Evolutionary conservation across 345 rosid species (phyloP).

Genomic region (Gossypium longicalyx): DNA sequence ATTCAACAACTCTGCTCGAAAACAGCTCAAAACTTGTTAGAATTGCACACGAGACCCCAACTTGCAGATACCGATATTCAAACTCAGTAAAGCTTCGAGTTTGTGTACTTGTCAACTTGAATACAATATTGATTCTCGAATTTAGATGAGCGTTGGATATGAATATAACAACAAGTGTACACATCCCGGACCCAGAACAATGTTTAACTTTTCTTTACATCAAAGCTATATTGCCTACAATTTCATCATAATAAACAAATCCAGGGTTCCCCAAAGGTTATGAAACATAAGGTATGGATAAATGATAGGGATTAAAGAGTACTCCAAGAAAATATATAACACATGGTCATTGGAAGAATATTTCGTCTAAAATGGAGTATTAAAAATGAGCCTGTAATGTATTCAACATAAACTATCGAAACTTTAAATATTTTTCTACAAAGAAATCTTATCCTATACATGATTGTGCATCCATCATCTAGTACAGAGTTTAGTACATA

Average conservation of each 20-base stretch:
- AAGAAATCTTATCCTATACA: slow-evolving; percentile 11
- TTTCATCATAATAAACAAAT: too few species aligned
- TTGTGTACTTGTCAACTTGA: too few species aligned
- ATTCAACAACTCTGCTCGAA: background rate
- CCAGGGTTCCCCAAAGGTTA: too few species aligned
- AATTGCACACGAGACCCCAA: too few species aligned
- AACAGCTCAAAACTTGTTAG: background rate
- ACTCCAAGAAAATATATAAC: background rate
- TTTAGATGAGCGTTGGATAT: background rate
- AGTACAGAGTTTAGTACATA: slow-evolving; percentile 61
- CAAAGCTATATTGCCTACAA: too few species aligned
- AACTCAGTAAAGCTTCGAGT: too few species aligned
- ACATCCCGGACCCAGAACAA: too few species aligned
- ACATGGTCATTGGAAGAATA: background rate
- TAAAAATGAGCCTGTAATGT: background rate
- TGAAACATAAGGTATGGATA: too few species aligned
- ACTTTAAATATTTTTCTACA: background rate
- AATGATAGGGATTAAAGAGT: background rate
- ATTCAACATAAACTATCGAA: background rate
- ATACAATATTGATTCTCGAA: background rate
- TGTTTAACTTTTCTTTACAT: too few species aligned
- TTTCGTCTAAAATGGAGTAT: too few species aligned
- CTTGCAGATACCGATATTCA: too few species aligned
- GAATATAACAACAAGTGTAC: too few species aligned
- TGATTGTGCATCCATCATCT: slow-evolving; percentile 33